A percentile compares a stretch with the other conserved stretches of the same genome.
phyloP scores from a whole-genome alignment of 257 asterid genomes.

The Ehretia macrophylla region DNA sequence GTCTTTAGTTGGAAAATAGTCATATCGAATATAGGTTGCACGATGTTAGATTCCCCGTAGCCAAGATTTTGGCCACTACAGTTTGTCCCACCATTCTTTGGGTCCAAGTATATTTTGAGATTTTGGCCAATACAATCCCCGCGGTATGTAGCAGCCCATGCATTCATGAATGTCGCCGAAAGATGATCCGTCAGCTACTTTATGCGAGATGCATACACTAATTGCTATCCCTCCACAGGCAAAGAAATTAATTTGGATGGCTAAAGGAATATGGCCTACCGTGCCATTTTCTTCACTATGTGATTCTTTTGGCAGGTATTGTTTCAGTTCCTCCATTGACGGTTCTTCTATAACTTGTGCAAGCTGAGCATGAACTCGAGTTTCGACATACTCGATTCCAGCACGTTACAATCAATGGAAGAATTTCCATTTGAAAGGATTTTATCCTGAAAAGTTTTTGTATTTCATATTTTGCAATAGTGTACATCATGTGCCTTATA shows the following conservation, averaged over 20 bases:
- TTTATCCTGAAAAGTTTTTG: too few relatives aligned
- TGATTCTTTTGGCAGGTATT: background rate
- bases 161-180: slow-evolving; percentile 27
- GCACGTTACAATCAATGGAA: slow-evolving; percentile 33
- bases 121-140: too few relatives aligned
- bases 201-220: too few relatives aligned
- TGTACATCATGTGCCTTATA: too few relatives aligned
- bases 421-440: too few relatives aligned
- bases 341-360: slow-evolving; percentile 9
- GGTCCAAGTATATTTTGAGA: too few relatives aligned
- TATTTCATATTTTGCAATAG: too few relatives aligned
- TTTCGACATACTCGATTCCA: slow-evolving; percentile 32
- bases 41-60: too few relatives aligned
- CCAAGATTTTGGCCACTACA: too few relatives aligned
- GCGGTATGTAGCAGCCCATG: slow-evolving; percentile 31
- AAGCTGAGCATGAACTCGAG: slow-evolving; percentile 20
- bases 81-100: too few relatives aligned
- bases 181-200: slow-evolving; percentile 36
- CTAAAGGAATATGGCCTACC: too few relatives aligned
- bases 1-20: slow-evolving; percentile 24
- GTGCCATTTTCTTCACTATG: background rate
- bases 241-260: slow-evolving; percentile 32
- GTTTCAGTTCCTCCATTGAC: background rate
- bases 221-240: slow-evolving; percentile 37
- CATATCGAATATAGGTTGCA: slow-evolving; percentile 11